Conservation (phyloP, 1,284 basidiomycete genomes). For the Leccinum subfulvum region DNA sequence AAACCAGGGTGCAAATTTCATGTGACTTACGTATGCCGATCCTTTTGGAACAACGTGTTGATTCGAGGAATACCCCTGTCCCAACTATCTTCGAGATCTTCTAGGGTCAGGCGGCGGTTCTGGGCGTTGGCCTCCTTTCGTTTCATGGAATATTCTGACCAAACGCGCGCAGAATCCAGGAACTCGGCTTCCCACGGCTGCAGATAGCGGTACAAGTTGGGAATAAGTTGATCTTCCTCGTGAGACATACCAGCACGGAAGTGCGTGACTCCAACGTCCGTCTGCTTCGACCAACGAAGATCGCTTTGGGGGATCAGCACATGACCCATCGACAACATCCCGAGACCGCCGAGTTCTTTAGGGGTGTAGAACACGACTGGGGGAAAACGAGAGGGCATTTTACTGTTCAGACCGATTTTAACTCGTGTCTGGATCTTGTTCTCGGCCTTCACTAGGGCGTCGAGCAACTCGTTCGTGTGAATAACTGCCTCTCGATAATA, state of each 20-base stretch:
- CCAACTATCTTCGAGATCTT: constrained; percentile 97
- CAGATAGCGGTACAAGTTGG: constrained; percentile 96
- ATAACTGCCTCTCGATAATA: constrained; percentile 99
- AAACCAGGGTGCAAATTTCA: constrained; percentile 39
- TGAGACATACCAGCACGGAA: constrained; percentile 98
- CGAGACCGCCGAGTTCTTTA: constrained; percentile 95
- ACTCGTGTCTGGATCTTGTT: constrained; percentile 99
- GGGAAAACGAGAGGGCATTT: constrained; percentile 99
- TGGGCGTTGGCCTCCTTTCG: constrained; percentile 98
- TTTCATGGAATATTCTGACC: constrained; percentile 99
- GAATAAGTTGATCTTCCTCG: constrained; percentile 92
- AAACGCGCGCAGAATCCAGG: constrained; percentile 95
- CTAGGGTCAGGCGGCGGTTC: constrained; percentile 93
- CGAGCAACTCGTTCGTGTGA: constrained; percentile 93
- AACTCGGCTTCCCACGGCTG: constrained; percentile 99
- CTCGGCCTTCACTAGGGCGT: constrained; percentile 93
- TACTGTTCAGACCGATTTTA: constrained; percentile 97
- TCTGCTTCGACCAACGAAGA: constrained; percentile 97
- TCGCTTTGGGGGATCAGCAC: constrained; percentile 98
- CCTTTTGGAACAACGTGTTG: constrained; percentile 97
- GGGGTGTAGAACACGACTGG: constrained; percentile 96
- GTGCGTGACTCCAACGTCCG: constrained; percentile 93
- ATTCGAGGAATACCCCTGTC: constrained; percentile 98
- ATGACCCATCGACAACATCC: constrained; percentile 99
- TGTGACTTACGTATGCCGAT: constrained; percentile 81